Evolutionary conservation across 2,329 filamentous ascomycete genomes (phyloP).

Genomic region (Talaromyces sp.): DNA sequence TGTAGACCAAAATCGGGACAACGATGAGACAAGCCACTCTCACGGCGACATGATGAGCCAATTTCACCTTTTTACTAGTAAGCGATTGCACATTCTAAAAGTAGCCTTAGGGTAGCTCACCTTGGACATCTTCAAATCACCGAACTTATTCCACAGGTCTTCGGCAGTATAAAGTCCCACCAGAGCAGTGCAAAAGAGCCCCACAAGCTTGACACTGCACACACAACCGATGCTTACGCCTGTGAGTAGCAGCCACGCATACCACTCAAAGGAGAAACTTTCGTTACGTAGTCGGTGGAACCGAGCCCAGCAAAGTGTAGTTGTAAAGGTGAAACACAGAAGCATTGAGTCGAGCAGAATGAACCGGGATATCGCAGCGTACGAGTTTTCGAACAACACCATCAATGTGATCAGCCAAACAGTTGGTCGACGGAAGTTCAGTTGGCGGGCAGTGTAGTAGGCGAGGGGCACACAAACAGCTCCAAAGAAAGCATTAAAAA

Average conservation of each 20-base stretch:
- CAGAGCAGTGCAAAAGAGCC: slow-evolving; percentile 88
- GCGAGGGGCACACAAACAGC: slow-evolving; percentile 88
- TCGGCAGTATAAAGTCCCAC: slow-evolving; percentile 94
- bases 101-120: slow-evolving; percentile 40
- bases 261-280: slow-evolving; percentile 89
- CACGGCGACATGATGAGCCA: slow-evolving; percentile 72
- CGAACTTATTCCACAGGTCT: slow-evolving; percentile 97
- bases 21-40: slow-evolving; percentile 83
- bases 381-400: slow-evolving; percentile 98
- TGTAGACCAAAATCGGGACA: slow-evolving; percentile 83
- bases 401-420: slow-evolving; percentile 95
- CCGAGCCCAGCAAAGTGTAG: slow-evolving; percentile 92
- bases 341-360: slow-evolving; percentile 99
- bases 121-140: slow-evolving; percentile 83
- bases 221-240: slow-evolving; percentile 96
- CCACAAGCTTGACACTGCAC: slow-evolving; percentile 97
- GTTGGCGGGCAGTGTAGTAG: slow-evolving; percentile 88
- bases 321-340: slow-evolving; percentile 96
- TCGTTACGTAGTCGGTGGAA: slow-evolving; percentile 84
- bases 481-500: slow-evolving; percentile 94
- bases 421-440: slow-evolving; percentile 77
- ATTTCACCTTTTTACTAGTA: slow-evolving; percentile 46
- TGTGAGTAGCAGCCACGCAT: slow-evolving; percentile 86
- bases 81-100: background rate
- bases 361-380: slow-evolving; percentile 97